Evolutionary conservation across 495 filamentous ascomycete species (phyloP), one percentile per base, ranked within the genome.

Genomic region (Talaromyces wortmannii): DNA sequence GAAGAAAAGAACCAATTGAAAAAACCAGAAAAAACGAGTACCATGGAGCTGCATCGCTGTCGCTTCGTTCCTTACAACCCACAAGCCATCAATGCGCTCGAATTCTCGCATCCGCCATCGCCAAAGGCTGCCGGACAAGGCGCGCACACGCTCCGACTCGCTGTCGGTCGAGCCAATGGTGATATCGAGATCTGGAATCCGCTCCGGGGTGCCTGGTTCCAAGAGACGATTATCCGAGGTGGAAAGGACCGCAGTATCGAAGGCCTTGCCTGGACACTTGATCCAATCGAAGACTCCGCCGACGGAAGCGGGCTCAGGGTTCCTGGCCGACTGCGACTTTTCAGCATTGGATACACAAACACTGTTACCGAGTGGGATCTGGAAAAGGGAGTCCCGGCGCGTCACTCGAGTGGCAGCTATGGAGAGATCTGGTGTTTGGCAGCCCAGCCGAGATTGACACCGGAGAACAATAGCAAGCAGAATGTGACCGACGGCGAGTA

Each of bases 171-270:
- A 58, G 86, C 90, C 45, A 97, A 97, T 67, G 94, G 94, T 62
- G 90, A 96, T 63, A 94, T 99, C 61, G 94, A 97, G 72, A 91
- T 99, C 57, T 99, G 95, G 95, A 96, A 96, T 67, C 94, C 95
- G 6, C 69, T 87, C 56, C 81, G 81, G 57, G 91, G 92, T 12
- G 71, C 79, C 47, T 99, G 94, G 94, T 79, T 88, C 61, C 94
- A 97, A 61, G 94, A 99, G 73, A 85, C 83, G 12, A 83, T 88
- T 40, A 82, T 97, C 7, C 80, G 79, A 40, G 94, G 94, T 57
- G 94, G 92, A 50, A 85, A 89, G 55, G 89, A 90, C 60, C 76
- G 91, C 49, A 91, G 89, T 55, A 88, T 95, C 53, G 94, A 97
- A 71, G 91, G 89, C 11, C 76, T 99, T 5, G 83, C 84, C 29